These are phyloP conservation scores for Neohortaea acidophila DNA, from an alignment of 495 filamentous ascomycete genomes.

Conservation along the genomic window DNA sequence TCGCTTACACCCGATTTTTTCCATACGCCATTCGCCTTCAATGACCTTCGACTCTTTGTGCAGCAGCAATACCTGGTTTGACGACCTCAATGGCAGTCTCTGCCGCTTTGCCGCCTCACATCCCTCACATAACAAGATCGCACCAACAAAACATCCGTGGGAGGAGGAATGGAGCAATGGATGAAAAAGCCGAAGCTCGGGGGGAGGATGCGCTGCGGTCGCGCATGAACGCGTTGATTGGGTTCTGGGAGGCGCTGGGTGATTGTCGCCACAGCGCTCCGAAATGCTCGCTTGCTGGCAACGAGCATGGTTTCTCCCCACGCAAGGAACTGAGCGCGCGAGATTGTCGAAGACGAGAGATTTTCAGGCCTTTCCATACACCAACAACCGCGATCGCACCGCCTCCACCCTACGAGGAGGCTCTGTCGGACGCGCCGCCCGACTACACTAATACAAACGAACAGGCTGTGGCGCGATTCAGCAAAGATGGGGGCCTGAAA, in stretches of 20 bases:
- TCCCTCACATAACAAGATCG: constrained; percentile 17
- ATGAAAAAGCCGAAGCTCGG: constrained; percentile 12
- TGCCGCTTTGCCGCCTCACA: constrained; percentile 20
- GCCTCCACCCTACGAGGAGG: constrained; percentile 24
- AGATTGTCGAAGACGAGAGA: constrained; percentile 1
- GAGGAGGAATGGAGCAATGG: constrained; percentile 25
- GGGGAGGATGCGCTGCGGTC: constrained; percentile 3
- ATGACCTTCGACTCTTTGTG: constrained; percentile 13
- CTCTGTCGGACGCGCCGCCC: constrained; percentile 20
- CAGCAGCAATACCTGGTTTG: constrained; percentile 11
- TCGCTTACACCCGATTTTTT: not conserved
- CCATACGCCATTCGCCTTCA: constrained; percentile 8
- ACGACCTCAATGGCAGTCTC: constrained; percentile 22
- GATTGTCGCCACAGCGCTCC: not conserved
- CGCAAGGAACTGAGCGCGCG: constrained; percentile 3
- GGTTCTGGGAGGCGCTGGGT: constrained; percentile 9
- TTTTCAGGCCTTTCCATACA: constrained; percentile 2
- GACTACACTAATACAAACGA: constrained; percentile 25
- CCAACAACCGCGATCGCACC: constrained; percentile 4
- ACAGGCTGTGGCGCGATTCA: constrained; percentile 12
- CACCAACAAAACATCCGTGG: constrained; percentile 22
- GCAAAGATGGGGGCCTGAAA: not conserved
- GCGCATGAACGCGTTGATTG: constrained; percentile 4
- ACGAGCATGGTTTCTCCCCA: not conserved
- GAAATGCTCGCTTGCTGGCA: not conserved